A percentile compares a stretch with the other conserved stretches of the same genome.
Evolutionary conservation across 345 rosid genomes (phyloP).

Genomic region (Euphorbia pulcherrima): DNA sequence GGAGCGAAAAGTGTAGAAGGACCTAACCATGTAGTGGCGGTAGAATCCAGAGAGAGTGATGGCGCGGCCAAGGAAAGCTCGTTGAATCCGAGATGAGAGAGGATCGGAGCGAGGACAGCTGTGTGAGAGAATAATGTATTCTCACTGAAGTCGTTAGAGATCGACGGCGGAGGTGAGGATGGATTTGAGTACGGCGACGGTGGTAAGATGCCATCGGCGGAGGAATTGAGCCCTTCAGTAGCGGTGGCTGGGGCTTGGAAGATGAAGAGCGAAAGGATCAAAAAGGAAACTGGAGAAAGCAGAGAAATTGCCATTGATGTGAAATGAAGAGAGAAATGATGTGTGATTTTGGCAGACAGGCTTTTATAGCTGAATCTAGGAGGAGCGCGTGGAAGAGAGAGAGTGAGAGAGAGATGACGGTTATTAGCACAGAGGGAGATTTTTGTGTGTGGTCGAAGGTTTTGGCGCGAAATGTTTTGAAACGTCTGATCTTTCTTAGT

Average conservation of each 20-base stretch:
- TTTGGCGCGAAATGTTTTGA: too few species aligned
- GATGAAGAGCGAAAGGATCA: slow-evolving; percentile 13
- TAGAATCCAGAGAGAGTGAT: slow-evolving; percentile 37
- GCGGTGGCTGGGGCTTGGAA: slow-evolving; percentile 5
- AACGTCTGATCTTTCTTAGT: too few species aligned
- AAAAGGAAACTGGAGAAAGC: slow-evolving; percentile 5
- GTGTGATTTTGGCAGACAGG: background rate
- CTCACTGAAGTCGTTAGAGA: slow-evolving; percentile 21
- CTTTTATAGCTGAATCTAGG: slow-evolving; percentile 5
- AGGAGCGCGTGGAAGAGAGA: slow-evolving; percentile 2
- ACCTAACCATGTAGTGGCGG: slow-evolving; percentile 46
- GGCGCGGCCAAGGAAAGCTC: slow-evolving; percentile 53
- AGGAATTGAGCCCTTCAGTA: slow-evolving; percentile 10
- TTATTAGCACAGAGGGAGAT: too few species aligned
- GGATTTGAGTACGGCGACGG: slow-evolving; percentile 7
- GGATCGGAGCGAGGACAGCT: slow-evolving; percentile 44
- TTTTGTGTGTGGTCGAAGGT: too few species aligned
- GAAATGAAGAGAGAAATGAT: background rate
- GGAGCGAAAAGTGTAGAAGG: slow-evolving; percentile 68
- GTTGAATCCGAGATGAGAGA: slow-evolving; percentile 60
- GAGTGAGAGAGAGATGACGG: too few species aligned
- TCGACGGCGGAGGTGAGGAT: slow-evolving; percentile 6
- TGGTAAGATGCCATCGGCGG: slow-evolving; percentile 4
- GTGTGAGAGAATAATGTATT: slow-evolving; percentile 29
- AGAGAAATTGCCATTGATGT: slow-evolving; percentile 30